These are phyloP conservation scores for Suillus sp. DNA, from an alignment of 768 basidiomycete genomes.

Conservation along the genomic window DNA sequence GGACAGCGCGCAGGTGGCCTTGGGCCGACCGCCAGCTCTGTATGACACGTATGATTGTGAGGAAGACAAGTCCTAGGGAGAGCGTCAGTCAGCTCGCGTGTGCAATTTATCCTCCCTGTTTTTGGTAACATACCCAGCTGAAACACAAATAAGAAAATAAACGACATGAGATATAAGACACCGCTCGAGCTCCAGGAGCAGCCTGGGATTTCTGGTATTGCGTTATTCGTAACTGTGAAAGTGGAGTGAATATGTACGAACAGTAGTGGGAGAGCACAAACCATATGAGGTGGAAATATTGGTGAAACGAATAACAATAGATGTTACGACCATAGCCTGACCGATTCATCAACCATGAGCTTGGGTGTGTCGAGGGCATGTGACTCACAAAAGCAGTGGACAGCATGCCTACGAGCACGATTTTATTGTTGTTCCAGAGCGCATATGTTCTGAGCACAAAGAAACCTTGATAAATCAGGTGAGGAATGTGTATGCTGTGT, in stretches of 20 bases:
- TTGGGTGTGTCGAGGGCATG: background rate
- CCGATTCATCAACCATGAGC: background rate
- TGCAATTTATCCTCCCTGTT: background rate
- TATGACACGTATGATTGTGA: background rate
- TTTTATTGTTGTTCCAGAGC: background rate
- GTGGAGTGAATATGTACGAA: background rate
- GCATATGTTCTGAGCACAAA: background rate
- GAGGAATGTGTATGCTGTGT: background rate
- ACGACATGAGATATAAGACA: background rate
- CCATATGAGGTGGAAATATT: background rate
- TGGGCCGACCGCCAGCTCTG: background rate
- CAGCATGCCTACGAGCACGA: background rate
- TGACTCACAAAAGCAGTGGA: background rate
- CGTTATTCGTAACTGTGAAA: background rate
- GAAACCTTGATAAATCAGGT: background rate
- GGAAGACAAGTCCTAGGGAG: background rate
- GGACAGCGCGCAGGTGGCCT: background rate
- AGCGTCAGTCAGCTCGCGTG: background rate
- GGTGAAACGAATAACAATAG: background rate
- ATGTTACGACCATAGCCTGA: background rate
- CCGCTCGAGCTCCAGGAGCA: background rate
- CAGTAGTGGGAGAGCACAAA: background rate
- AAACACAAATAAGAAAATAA: background rate
- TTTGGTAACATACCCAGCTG: background rate
- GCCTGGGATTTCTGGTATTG: background rate